A percentile compares a stretch with the other conserved stretches of the same genome.
phyloP scores from a whole-genome alignment of 768 basidiomycete species.

The Hortiboletus campestris region DNA sequence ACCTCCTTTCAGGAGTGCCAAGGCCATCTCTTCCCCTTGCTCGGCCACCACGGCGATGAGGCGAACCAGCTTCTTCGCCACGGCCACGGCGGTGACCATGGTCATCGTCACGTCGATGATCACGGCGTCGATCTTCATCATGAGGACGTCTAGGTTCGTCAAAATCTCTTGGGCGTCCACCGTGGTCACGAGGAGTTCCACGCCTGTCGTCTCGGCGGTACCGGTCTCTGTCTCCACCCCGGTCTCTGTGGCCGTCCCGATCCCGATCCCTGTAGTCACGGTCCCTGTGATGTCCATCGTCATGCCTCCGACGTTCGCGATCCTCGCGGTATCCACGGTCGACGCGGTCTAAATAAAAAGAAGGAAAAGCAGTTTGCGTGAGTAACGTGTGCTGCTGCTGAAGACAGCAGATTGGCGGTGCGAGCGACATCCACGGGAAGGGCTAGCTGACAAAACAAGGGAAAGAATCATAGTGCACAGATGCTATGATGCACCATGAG shows the following conservation, averaged over 20 bases:
- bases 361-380: conserved; percentile 46
- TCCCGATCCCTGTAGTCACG: conserved; percentile 52
- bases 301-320: conserved; percentile 65
- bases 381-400: conserved; percentile 48
- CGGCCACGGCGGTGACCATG: conserved; percentile 27
- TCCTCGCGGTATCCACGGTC: conserved; percentile 62
- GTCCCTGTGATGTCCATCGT: conserved; percentile 50
- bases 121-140: conserved; percentile 53
- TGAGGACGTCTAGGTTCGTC: conserved; percentile 46
- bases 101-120: conserved; percentile 45
- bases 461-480: conserved; percentile 45
- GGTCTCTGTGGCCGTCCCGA: conserved; percentile 29
- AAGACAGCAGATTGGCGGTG: conserved; percentile 41
- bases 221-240: conserved; percentile 34
- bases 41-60: conserved; percentile 43
- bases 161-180: conserved; percentile 43
- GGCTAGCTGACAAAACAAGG: conserved; percentile 55
- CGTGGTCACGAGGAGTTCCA: conserved; percentile 45
- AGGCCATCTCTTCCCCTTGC: conserved; percentile 46
- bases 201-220: conserved; percentile 51
- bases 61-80: conserved; percentile 42
- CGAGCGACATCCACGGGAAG: conserved; percentile 41
- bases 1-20: conserved; percentile 76
- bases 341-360: conserved; percentile 44
- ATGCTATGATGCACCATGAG: conserved; percentile 59